Evolutionary conservation across 495 filamentous ascomycete genomes (phyloP).

Genomic region (Corynascus novoguineensis): DNA sequence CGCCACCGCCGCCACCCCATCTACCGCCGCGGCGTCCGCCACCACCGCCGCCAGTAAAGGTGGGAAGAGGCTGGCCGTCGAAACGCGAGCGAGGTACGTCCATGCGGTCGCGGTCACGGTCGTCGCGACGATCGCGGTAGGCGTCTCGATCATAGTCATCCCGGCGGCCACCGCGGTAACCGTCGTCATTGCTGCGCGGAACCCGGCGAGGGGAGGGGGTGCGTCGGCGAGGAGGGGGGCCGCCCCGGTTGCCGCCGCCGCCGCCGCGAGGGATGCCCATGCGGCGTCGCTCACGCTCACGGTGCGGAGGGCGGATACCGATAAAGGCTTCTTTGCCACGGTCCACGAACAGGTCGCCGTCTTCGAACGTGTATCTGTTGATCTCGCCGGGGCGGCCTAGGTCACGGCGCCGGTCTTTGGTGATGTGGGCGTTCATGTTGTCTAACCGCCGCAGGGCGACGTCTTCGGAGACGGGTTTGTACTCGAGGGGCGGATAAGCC

Average conservation of each 20-base stretch:
- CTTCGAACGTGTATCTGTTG: conserved; percentile 74
- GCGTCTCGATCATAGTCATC: background rate
- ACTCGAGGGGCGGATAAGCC: conserved; percentile 35
- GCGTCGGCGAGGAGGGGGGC: conserved; percentile 2
- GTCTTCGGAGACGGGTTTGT: conserved; percentile 45
- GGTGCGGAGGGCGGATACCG: conserved; percentile 49
- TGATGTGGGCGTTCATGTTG: conserved; percentile 52
- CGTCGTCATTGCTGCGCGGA: background rate
- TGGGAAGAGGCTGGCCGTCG: conserved; percentile 29
- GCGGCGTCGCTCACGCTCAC: conserved; percentile 31
- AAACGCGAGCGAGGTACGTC: conserved; percentile 27
- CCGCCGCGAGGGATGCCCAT: conserved; percentile 12
- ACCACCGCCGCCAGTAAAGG: conserved; percentile 12
- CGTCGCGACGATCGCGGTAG: background rate
- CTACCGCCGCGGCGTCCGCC: conserved; percentile 24
- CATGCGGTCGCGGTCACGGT: conserved; percentile 2
- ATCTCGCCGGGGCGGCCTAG: conserved; percentile 56
- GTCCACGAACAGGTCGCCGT: conserved; percentile 65
- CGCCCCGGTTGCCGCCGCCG: background rate
- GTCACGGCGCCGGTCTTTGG: conserved; percentile 39
- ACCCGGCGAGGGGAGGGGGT: conserved; percentile 7
- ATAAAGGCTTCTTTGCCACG: conserved; percentile 64
- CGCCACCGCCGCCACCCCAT: conserved; percentile 6
- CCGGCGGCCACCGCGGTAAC: conserved; percentile 9
- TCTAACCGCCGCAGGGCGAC: conserved; percentile 61